phyloP scores from a whole-genome alignment of 2,329 filamentous ascomycete genomes.

The Magnaporthales sp. region DNA sequence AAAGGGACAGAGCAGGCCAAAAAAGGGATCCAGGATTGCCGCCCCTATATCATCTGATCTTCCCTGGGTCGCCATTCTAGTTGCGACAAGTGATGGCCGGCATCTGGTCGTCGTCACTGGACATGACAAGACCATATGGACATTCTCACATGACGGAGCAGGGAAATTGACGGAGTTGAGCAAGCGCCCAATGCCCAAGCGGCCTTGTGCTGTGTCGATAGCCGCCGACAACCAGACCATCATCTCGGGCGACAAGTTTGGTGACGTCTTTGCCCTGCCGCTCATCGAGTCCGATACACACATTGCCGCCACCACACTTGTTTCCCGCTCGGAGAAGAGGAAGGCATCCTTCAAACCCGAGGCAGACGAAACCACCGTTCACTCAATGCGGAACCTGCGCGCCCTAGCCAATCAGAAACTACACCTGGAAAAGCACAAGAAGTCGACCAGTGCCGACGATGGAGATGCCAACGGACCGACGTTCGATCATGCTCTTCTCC shows the following conservation, averaged over 20 bases:
- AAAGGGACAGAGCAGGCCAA: constrained; percentile 20
- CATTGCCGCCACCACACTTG: constrained; percentile 3
- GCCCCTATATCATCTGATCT: constrained; percentile 32
- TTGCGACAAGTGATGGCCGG: constrained; percentile 52
- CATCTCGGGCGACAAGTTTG: constrained; percentile 87
- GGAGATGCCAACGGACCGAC: constrained; percentile 23
- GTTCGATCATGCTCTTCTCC: constrained; percentile 70
- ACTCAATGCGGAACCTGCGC: constrained; percentile 37
- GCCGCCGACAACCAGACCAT: constrained; percentile 64
- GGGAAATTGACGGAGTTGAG: constrained; percentile 60
- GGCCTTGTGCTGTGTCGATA: constrained; percentile 68
- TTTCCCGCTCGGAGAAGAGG: constrained; percentile 14
- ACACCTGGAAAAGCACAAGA: constrained; percentile 26
- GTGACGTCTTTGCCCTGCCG: constrained; percentile 86
- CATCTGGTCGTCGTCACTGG: constrained; percentile 72
- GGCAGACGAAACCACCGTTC: constrained; percentile 5
- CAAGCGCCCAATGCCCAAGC: constrained; percentile 83
- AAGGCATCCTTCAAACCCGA: constrained; percentile 31
- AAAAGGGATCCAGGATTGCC: constrained; percentile 21
- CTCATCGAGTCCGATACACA: constrained; percentile 35
- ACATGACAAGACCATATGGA: constrained; percentile 87
- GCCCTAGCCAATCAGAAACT: constrained; percentile 37
- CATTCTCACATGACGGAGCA: constrained; percentile 59
- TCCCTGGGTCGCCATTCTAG: constrained; percentile 62
- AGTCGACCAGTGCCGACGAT: constrained; percentile 16